phyloP scores from a whole-genome alignment of 169 alveolate species.

The Eimeria sp. region DNA sequence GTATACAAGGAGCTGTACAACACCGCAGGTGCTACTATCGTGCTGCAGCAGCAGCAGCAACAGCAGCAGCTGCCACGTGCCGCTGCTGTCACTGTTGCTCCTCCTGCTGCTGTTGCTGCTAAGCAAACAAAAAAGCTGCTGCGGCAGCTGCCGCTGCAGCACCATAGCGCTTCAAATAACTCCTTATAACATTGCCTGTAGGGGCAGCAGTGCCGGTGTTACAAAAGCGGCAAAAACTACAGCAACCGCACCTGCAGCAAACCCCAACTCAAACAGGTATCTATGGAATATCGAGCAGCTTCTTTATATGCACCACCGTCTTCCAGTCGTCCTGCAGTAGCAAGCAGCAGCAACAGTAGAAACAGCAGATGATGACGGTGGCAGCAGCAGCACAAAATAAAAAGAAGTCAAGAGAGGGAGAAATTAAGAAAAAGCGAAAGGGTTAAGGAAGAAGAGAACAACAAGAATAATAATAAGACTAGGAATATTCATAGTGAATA shows the following conservation, averaged over 20 bases:
- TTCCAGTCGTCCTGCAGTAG: constrained; percentile 84
- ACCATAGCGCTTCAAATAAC: neutral
- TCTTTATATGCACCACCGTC: constrained; percentile 85
- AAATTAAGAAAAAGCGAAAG: no score
- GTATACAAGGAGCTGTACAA: no score
- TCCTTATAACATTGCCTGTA: neutral
- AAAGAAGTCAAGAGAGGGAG: no score
- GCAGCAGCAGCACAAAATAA: neutral
- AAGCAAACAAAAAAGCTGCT: neutral
- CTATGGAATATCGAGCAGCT: constrained; percentile 74
- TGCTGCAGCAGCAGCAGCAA: neutral
- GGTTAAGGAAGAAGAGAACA: no score
- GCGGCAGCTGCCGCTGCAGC: constrained; percentile 4
- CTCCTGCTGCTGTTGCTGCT: constrained; percentile 8
- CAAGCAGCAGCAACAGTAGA: no score
- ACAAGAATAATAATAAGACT: no score
- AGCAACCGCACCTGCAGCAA: neutral
- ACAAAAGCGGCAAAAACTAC: neutral
- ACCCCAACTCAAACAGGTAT: neutral
- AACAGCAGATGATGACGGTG: no score
- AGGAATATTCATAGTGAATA: no score
- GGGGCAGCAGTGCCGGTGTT: neutral
- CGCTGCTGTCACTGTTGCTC: neutral
- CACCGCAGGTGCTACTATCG: no score
- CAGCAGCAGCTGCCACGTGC: neutral